Evolutionary conservation across 176 grass and related monocot species (phyloP).

Genomic region (Hordeum vulgare): MorexV3_pseudomolecules_assembly NC_058524.1:14025696-14026195

Average conservation of each 20-base stretch:
- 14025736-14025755: background rate
- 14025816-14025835: background rate
- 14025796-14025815: background rate
- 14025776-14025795: background rate
- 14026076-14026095: background rate
- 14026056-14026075: background rate
- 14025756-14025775: background rate
- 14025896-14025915: constrained; percentile 5
- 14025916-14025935: background rate
- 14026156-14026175: background rate
- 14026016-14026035: no score
- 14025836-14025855: background rate
- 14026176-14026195: background rate
- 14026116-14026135: background rate
- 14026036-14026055: background rate
- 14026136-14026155: background rate
- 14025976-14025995: no score
- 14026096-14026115: background rate
- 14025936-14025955: background rate
- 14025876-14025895: background rate
- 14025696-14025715: background rate
- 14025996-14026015: no score
- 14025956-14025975: no score
- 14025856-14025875: background rate
- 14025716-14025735: background rate